These are phyloP conservation scores for Arthrobotrys pseudoclavata DNA, from an alignment of 2,329 filamentous ascomycete species.

Conservation along the genomic window DNA sequence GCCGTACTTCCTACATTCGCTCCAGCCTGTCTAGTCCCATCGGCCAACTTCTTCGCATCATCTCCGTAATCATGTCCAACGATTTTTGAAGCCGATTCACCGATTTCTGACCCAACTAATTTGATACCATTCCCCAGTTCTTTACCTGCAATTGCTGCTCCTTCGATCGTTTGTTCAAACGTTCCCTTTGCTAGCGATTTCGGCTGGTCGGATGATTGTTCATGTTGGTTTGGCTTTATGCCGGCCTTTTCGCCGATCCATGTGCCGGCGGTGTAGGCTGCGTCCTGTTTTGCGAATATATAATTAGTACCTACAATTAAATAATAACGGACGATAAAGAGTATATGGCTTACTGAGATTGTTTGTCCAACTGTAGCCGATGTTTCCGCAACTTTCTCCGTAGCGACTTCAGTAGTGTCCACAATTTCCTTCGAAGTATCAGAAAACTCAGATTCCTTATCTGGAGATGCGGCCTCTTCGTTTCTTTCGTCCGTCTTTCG, in stretches of 20 bases:
- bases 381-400: constrained; percentile 54
- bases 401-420: constrained; percentile 47
- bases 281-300: constrained; percentile 27
- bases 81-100: constrained; percentile 52
- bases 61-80: constrained; percentile 59
- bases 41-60: constrained; percentile 60
- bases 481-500: constrained; percentile 49
- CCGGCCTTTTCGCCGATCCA: constrained; percentile 62
- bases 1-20: constrained; percentile 55
- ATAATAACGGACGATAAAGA: background rate
- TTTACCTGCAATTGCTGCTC: constrained; percentile 36
- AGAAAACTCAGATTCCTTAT: constrained; percentile 55
- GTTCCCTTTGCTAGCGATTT: constrained; percentile 59
- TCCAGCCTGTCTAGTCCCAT: constrained; percentile 40
- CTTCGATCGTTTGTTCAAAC: constrained; percentile 57
- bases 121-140: constrained; percentile 47
- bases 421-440: constrained; percentile 58
- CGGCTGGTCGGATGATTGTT: constrained; percentile 24
- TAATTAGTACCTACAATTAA: background rate
- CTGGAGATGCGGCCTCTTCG: constrained; percentile 29
- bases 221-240: constrained; percentile 14
- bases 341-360: constrained; percentile 39
- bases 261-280: constrained; percentile 58
- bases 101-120: constrained; percentile 45
- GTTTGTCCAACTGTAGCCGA: constrained; percentile 53